Conservation (phyloP, 495 filamentous ascomycete species). For the Hypoxylon fragiforme region DNA sequence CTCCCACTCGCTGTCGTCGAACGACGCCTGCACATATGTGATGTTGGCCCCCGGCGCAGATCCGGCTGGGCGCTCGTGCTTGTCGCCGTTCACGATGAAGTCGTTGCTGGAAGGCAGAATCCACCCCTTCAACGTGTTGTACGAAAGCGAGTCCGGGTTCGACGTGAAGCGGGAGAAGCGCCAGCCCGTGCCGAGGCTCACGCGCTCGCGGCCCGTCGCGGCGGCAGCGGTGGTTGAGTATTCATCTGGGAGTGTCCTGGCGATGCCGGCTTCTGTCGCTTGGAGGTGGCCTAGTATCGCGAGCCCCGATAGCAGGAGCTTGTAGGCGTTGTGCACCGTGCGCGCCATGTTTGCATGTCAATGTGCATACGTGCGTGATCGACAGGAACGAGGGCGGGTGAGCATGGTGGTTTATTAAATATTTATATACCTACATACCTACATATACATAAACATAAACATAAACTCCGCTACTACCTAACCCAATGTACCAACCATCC, state of each 20-base stretch:
- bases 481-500: no score
- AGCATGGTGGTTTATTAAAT: not conserved
- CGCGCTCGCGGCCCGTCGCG: constrained; percentile 28
- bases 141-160: constrained; percentile 43
- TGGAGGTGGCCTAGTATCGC: constrained; percentile 9
- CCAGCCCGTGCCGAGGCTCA: constrained; percentile 42
- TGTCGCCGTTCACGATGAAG: constrained; percentile 39
- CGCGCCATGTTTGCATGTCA: constrained; percentile 15
- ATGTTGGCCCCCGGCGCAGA: constrained; percentile 35
- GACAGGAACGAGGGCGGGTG: not conserved
- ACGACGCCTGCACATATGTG: constrained; percentile 38
- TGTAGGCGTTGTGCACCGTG: constrained; percentile 13
- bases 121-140: constrained; percentile 42
- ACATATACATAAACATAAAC: constrained; percentile 8
- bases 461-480: not conserved
- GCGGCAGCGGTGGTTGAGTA: constrained; percentile 6
- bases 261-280: constrained; percentile 13
- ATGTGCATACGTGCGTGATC: not conserved
- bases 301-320: constrained; percentile 20
- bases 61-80: constrained; percentile 37
- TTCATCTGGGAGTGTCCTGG: not conserved
- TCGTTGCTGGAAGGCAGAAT: constrained; percentile 47
- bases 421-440: not conserved
- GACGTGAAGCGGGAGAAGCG: constrained; percentile 42
- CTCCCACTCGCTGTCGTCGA: constrained; percentile 47